Evolutionary conservation across 805 yeast genomes (phyloP).

Genomic region (Metschnikowia colocasiae): DNA sequence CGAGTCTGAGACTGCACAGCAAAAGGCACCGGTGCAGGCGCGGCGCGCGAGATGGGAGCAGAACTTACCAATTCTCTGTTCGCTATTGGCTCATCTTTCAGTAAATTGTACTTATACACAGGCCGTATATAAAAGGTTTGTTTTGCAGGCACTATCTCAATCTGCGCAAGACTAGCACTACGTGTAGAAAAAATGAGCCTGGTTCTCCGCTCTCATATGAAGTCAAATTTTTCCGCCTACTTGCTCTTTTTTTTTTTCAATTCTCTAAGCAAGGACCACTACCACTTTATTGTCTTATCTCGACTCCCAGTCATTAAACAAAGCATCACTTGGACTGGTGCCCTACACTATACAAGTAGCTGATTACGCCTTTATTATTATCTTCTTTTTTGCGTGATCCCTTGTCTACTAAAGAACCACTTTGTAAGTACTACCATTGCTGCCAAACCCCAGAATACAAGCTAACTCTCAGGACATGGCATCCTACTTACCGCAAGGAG

Average conservation of each 20-base stretch:
- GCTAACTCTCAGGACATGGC: conserved; percentile 17
- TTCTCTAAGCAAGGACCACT: conserved; percentile 1
- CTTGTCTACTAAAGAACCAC: conserved; percentile 1
- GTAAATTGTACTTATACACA: neutral
- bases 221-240: neutral
- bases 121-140: neutral
- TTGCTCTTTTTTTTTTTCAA: neutral
- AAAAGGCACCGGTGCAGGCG: neutral
- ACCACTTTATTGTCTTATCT: neutral
- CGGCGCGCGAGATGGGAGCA: neutral
- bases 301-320: neutral
- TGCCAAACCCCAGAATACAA: neutral
- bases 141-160: conserved; percentile 4
- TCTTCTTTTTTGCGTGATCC: conserved; percentile 1
- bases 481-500: conserved; percentile 38
- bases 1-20: neutral
- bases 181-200: conserved; percentile 2
- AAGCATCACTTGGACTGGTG: neutral
- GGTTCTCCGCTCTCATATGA: conserved; percentile 1
- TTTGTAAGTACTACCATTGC: conserved; percentile 1
- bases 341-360: conserved; percentile 2
- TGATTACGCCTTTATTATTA: neutral
- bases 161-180: conserved; percentile 3
- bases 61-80: neutral
- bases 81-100: conserved; percentile 1